Percentiles rank a stretch among this genome's conserved stretches.
Conservation (phyloP, 805 yeast genomes). For the Kodamaea hsintzibuensis region DNA sequence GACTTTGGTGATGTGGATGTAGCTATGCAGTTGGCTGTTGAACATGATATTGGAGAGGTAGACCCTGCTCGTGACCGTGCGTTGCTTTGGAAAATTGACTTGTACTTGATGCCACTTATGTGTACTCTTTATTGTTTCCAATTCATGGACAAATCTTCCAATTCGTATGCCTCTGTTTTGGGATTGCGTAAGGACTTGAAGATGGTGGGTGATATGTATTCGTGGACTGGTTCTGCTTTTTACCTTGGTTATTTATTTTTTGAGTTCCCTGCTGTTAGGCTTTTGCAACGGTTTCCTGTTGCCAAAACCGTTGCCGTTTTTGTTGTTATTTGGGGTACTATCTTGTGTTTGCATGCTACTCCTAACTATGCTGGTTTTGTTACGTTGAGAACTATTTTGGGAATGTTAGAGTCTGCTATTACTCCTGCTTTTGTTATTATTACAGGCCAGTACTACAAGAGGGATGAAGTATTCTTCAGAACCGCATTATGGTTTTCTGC, state of each 20-base stretch:
- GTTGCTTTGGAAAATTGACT: slow-evolving; percentile 51
- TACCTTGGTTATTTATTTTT: slow-evolving; percentile 61
- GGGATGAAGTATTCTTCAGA: slow-evolving; percentile 36
- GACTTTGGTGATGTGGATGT: slow-evolving; percentile 42
- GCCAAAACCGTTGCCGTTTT: slow-evolving; percentile 50
- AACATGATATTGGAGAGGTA: slow-evolving; percentile 18
- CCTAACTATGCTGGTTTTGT: slow-evolving; percentile 44
- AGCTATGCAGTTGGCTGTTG: slow-evolving; percentile 44
- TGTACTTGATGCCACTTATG: slow-evolving; percentile 52
- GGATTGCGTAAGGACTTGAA: slow-evolving; percentile 47
- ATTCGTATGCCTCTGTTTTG: slow-evolving; percentile 53
- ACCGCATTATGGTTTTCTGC: slow-evolving; percentile 39
- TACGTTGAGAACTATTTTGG: slow-evolving; percentile 40
- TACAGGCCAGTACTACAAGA: slow-evolving; percentile 36
- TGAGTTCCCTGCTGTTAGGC: slow-evolving; percentile 48
- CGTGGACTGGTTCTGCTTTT: slow-evolving; percentile 46
- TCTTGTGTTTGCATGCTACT: slow-evolving; percentile 54
- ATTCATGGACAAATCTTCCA: slow-evolving; percentile 60
- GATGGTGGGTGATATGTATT: slow-evolving; percentile 45
- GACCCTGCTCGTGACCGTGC: slow-evolving; percentile 31
- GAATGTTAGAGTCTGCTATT: slow-evolving; percentile 39
- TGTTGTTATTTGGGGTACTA: slow-evolving; percentile 62
- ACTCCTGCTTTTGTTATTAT: slow-evolving; percentile 45
- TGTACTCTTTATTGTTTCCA: slow-evolving; percentile 51
- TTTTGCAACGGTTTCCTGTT: slow-evolving; percentile 58